A percentile compares a stretch with the other conserved stretches of the same genome.
Conservation (phyloP, 1,139 yeast species). For the Debaryomyces fabryi region DNA sequence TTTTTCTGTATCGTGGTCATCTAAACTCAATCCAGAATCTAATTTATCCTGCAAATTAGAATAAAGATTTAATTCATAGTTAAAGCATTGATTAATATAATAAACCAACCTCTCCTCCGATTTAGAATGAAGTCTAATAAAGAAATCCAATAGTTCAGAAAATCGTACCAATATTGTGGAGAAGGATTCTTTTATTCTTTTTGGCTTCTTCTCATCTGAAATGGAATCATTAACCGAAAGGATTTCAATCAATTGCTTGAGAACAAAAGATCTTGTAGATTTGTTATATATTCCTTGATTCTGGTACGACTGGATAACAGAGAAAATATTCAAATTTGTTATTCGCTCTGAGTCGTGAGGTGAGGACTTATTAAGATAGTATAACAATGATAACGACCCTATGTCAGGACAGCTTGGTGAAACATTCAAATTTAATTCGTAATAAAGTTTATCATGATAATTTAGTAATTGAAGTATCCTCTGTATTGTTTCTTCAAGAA, state of each 20-base stretch:
- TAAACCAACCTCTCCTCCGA: slow-evolving; percentile 24
- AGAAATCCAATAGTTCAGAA: slow-evolving; percentile 24
- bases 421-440: slow-evolving; percentile 14
- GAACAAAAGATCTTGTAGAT: slow-evolving; percentile 10
- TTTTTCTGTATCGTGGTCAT: slow-evolving; percentile 28
- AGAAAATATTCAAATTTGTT: slow-evolving; percentile 17
- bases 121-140: slow-evolving; percentile 23
- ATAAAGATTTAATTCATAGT: slow-evolving; percentile 24
- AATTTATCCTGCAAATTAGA: slow-evolving; percentile 20
- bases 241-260: slow-evolving; percentile 14
- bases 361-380: slow-evolving; percentile 9
- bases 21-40: slow-evolving; percentile 16
- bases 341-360: background rate
- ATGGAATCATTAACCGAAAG: slow-evolving; percentile 13
- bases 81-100: slow-evolving; percentile 25
- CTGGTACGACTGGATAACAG: slow-evolving; percentile 16
- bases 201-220: slow-evolving; percentile 20
- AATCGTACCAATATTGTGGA: slow-evolving; percentile 22
- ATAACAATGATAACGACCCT: slow-evolving; percentile 11
- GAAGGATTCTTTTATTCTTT: slow-evolving; percentile 24
- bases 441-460: slow-evolving; percentile 18
- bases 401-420: slow-evolving; percentile 10
- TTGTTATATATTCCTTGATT: slow-evolving; percentile 6
- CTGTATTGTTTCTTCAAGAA: slow-evolving; percentile 19
- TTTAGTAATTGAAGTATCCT: slow-evolving; percentile 20